Base-by-base conservation (phyloP, 176 grass and related monocot species). In the Triticum turgidum region DNA sequence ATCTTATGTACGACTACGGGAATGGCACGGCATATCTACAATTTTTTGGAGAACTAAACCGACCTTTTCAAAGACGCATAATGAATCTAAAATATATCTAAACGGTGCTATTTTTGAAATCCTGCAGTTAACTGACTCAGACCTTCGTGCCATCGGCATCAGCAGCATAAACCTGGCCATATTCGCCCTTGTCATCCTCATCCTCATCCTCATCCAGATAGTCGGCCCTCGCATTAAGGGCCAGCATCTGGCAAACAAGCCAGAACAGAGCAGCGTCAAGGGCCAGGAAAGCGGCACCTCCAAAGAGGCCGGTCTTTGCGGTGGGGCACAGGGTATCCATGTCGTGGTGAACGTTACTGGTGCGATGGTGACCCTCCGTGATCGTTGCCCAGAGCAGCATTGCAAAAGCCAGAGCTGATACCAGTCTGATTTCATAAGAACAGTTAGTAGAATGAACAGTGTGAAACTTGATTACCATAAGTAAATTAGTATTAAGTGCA, bases 221-320 rank as follows among this genome's bases (percentile, higher is more conserved):
- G 82, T 95, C 96, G 34, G 82, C 83, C 61, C 93, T 98, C 58
- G 91, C 90, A 69, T 98, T 98, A 30, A 95, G 86, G 1, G 88
- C 89, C 59, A 95, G 77, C 86, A 98, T 94, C 82, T 90, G 82
- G 80, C 86, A 88, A 59, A 98, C 87, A 25, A 89, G 88, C 91
- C 96, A 98, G 45, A 95, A 84, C 79, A 94, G 90, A 71, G 89
- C 45, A 24, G 91, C 88, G 4, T 91, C 90, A 14, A 95, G 86
- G 61, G 89, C 88, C 58, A 98, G 88, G 84, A 98, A 90, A 37
- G 93, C 95, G 1, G 89, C 95, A 0, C 95, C 95, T 65, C 95
- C 95, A 75, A 95, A 93, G 56, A 95, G 86, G 20, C 95, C 93
- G 2, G 93, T 98, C 89, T 95, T 98, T 30, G 93, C 86, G 13